Percentiles rank a stretch among this genome's conserved stretches.
Conservation (phyloP, 768 basidiomycete species). For the Collybia sp. region DNA sequence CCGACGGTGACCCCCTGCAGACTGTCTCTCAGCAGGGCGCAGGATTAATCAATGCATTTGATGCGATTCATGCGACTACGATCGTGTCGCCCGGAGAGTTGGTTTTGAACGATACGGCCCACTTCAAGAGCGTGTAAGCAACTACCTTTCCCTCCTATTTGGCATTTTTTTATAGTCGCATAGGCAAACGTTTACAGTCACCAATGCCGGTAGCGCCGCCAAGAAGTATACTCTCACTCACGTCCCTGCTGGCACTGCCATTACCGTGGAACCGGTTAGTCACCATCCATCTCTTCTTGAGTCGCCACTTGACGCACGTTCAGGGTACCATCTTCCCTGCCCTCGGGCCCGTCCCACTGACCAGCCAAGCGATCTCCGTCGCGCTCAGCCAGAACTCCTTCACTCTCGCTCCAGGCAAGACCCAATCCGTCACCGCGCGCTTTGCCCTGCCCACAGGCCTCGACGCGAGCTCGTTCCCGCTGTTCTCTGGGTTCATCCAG, state of each 20-base stretch:
- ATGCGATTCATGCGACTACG: conserved; percentile 49
- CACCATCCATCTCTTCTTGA: neutral
- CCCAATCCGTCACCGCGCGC: conserved; percentile 32
- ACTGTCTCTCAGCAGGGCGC: conserved; percentile 51
- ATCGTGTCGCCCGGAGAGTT: conserved; percentile 52
- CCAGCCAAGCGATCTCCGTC: conserved; percentile 39
- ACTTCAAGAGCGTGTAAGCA: conserved; percentile 40
- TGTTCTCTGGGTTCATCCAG: conserved; percentile 58
- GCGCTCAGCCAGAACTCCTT: conserved; percentile 38
- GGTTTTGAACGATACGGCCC: conserved; percentile 60
- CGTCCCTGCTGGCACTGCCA: conserved; percentile 52
- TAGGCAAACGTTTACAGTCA: conserved; percentile 47
- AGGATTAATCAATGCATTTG: conserved; percentile 52
- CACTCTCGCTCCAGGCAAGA: conserved; percentile 37
- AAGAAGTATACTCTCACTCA: conserved; percentile 47
- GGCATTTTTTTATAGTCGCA: neutral
- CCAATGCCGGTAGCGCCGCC: conserved; percentile 37
- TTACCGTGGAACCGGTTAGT: conserved; percentile 38
- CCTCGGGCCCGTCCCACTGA: conserved; percentile 47
- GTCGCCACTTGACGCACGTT: neutral
- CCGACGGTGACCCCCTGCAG: conserved; percentile 45
- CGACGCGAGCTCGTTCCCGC: conserved; percentile 43
- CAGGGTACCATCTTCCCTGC: conserved; percentile 37
- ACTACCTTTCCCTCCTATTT: conserved; percentile 1
- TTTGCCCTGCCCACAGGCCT: conserved; percentile 40